These are phyloP conservation scores for Discostella stelligeroides DNA, from an alignment of 108 stramenopile species.

Conservation along the genomic window DNA sequence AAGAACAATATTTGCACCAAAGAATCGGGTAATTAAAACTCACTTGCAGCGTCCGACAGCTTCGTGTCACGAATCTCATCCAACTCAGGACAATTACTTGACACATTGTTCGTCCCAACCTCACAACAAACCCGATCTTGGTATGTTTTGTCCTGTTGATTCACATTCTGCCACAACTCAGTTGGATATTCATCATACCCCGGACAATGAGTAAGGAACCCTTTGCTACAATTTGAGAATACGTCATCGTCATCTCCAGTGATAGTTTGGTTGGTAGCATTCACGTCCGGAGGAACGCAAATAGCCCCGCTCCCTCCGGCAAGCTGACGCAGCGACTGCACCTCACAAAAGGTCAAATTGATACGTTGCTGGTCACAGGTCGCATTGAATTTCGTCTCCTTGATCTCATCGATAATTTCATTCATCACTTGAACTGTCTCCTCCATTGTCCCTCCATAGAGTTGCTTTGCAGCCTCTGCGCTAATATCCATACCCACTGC, in stretches of 20 bases:
- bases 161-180: constrained; percentile 36
- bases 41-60: constrained; percentile 25
- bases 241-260: constrained; percentile 3
- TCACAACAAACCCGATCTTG: constrained; percentile 45
- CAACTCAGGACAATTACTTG: constrained; percentile 30
- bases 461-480: constrained; percentile 22
- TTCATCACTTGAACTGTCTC: constrained; percentile 31
- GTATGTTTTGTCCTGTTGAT: constrained; percentile 15
- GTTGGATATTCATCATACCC: constrained; percentile 45
- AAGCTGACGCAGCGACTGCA: constrained; percentile 38
- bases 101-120: constrained; percentile 33
- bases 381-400: constrained; percentile 5
- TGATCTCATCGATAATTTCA: constrained; percentile 30
- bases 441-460: constrained; percentile 22
- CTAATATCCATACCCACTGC: constrained; percentile 57
- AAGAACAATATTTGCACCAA: no score
- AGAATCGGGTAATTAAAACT: neutral
- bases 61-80: constrained; percentile 18
- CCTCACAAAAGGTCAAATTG: constrained; percentile 34
- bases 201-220: constrained; percentile 26
- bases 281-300: constrained; percentile 17
- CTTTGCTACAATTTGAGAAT: constrained; percentile 41
- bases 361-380: constrained; percentile 35
- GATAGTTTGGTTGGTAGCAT: constrained; percentile 9
- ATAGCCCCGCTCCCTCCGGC: constrained; percentile 24